Conservation (phyloP, 352 stramenopile genomes). For the Pythium sp. region DNA sequence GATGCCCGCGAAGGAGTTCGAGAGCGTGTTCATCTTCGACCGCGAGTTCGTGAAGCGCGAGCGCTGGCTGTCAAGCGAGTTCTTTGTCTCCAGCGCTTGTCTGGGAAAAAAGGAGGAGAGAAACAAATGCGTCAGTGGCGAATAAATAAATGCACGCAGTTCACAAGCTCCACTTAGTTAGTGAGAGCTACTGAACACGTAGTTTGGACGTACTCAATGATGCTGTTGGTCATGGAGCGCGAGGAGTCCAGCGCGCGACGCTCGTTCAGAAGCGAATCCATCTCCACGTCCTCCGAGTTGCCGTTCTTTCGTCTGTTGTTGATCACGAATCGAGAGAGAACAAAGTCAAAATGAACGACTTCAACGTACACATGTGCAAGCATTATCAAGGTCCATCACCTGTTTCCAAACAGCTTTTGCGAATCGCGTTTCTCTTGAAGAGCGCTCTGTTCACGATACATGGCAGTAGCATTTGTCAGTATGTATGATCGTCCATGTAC, state of each 20-base stretch:
- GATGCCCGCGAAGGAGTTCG: constrained; percentile 92
- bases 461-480: neutral
- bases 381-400: constrained; percentile 28
- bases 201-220: constrained; percentile 59
- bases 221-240: constrained; percentile 74
- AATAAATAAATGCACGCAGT: neutral
- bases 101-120: constrained; percentile 14
- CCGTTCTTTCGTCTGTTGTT: constrained; percentile 37
- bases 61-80: constrained; percentile 89
- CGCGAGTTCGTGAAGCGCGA: constrained; percentile 82
- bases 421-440: constrained; percentile 83
- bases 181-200: neutral
- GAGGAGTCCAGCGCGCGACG: constrained; percentile 78
- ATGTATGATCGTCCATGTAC: neutral
- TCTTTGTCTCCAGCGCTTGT: constrained; percentile 84
- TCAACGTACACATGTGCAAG: neutral
- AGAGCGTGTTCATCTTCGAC: constrained; percentile 81
- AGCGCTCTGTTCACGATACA: constrained; percentile 39
- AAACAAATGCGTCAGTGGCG: neutral
- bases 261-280: constrained; percentile 81
- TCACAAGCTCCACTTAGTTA: neutral
- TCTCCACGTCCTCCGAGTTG: constrained; percentile 58
- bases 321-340: neutral
- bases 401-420: constrained; percentile 78
- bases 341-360: neutral